phyloP scores from a whole-genome alignment of 2,329 filamentous ascomycete genomes.

The Plenodomus biglobosus region DNA sequence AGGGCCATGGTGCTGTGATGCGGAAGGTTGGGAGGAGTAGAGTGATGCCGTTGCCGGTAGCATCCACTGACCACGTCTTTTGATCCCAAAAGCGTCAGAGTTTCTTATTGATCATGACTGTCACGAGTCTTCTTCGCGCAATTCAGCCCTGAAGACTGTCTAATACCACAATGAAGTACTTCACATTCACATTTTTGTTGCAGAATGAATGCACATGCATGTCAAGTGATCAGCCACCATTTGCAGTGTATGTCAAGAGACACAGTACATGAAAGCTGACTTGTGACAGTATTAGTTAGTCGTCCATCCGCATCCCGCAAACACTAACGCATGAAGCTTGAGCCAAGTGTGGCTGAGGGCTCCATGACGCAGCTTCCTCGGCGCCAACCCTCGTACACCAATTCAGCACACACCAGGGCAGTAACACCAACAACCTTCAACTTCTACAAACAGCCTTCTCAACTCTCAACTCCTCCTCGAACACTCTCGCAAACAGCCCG shows the following conservation, averaged over 20 bases:
- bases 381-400: conserved; percentile 15
- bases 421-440: neutral
- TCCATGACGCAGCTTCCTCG: conserved; percentile 23
- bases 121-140: conserved; percentile 30
- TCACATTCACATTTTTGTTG: neutral
- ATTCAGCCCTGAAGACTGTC: conserved; percentile 13
- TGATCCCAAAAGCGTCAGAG: neutral
- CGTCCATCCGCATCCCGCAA: neutral
- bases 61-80: neutral
- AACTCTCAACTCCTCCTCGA: neutral
- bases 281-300: no score
- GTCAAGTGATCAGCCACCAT: neutral
- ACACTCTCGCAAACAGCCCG: neutral
- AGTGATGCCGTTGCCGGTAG: neutral
- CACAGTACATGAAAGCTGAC: no score
- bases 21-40: neutral
- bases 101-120: conserved; percentile 18
- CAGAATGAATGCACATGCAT: neutral
- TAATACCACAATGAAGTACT: conserved; percentile 15
- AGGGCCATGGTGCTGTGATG: neutral
- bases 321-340: conserved; percentile 1
- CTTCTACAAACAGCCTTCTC: neutral
- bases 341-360: conserved; percentile 35
- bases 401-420: conserved; percentile 3
- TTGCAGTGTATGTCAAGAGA: no score